Evolutionary conservation across 768 basidiomycete genomes (phyloP).

Genomic region (Clathrus columnatus): DNA sequence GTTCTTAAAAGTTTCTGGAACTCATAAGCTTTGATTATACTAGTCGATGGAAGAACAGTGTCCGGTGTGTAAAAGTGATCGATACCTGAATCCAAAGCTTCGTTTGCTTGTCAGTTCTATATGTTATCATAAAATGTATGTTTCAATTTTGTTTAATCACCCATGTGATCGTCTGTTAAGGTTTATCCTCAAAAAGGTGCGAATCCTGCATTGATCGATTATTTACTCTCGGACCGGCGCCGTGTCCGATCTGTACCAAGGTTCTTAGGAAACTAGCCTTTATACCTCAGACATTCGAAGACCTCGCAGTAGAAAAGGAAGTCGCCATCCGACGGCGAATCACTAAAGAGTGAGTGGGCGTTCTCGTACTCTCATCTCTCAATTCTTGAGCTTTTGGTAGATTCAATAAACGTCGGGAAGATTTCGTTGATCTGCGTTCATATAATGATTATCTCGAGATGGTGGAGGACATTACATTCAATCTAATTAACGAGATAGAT

Average conservation of each 20-base stretch:
- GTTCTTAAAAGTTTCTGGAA: neutral
- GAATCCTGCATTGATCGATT: conserved; percentile 96
- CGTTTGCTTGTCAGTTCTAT: conserved; percentile 80
- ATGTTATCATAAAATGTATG: conserved; percentile 96
- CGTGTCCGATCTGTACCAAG: conserved; percentile 88
- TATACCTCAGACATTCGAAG: conserved; percentile 90
- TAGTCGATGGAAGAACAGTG: conserved; percentile 91
- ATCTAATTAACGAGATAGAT: conserved; percentile 87
- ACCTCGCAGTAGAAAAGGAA: conserved; percentile 88
- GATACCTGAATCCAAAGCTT: conserved; percentile 91
- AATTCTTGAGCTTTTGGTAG: conserved; percentile 30
- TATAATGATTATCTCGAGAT: conserved; percentile 97
- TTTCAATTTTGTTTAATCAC: conserved; percentile 13
- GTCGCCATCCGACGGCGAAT: conserved; percentile 81
- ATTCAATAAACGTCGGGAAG: conserved; percentile 90
- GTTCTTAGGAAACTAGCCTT: conserved; percentile 90
- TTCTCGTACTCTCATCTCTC: neutral
- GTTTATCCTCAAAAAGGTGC: conserved; percentile 54
- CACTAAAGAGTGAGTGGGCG: conserved; percentile 66
- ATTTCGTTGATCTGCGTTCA: conserved; percentile 67
- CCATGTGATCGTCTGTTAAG: neutral
- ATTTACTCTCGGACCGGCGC: conserved; percentile 92
- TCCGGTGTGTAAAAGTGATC: conserved; percentile 94
- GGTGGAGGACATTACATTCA: conserved; percentile 95
- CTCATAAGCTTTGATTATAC: neutral